phyloP scores from a whole-genome alignment of 345 rosid genomes.

The Syzygium aqueum region DNA sequence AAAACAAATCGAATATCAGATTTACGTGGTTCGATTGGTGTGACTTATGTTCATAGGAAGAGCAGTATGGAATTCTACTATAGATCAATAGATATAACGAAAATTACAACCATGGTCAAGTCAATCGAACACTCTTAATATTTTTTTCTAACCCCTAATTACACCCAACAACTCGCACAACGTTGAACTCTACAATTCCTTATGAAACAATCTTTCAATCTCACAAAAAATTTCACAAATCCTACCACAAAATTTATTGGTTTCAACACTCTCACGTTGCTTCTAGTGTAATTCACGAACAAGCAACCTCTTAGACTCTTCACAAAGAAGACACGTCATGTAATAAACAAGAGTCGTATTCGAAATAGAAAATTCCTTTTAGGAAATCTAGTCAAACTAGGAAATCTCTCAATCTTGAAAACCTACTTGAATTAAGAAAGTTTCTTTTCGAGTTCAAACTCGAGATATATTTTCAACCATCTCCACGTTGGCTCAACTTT shows the following conservation, averaged over 20 bases:
- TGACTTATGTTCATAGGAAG: accelerated
- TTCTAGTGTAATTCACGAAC: background rate
- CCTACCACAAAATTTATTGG: background rate
- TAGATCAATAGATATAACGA: accelerated
- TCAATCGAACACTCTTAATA: accelerated
- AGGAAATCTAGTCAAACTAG: background rate
- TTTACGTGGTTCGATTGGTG: background rate
- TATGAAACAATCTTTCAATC: background rate
- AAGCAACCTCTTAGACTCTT: background rate
- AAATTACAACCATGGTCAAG: accelerated
- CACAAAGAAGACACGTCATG: background rate
- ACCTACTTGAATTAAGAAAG: background rate
- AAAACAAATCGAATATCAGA: background rate
- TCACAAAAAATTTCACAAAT: background rate
- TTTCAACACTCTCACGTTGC: background rate
- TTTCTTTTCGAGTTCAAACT: background rate
- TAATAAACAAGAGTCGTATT: background rate
- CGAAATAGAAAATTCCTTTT: background rate
- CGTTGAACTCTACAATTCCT: too few relatives aligned
- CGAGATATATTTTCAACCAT: too few relatives aligned
- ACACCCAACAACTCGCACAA: background rate
- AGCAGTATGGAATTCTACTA: accelerated
- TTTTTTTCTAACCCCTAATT: background rate
- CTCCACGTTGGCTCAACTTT: background rate
- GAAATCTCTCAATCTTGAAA: background rate